These are phyloP conservation scores for Hypocreales sp. DNA, from an alignment of 2,329 filamentous ascomycete genomes.

Conservation along the genomic window DNA sequence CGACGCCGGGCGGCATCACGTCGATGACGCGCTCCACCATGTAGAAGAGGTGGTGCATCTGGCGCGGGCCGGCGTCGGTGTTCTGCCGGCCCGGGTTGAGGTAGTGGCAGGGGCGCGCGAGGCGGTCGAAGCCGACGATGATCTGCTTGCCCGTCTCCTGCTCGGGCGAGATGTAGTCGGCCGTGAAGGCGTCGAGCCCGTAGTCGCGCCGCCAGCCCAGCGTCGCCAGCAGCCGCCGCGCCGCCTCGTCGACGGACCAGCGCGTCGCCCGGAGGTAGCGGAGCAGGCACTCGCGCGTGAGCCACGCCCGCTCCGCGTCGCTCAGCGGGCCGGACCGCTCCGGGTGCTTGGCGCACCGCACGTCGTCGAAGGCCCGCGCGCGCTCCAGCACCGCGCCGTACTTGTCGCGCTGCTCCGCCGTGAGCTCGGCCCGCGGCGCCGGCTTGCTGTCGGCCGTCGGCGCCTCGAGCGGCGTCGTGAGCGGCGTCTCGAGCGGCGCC, in stretches of 20 bases:
- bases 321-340: conserved; percentile 49
- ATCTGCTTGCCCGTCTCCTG: conserved; percentile 96
- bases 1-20: conserved; percentile 72
- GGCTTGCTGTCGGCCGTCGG: conserved; percentile 45
- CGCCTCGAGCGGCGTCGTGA: conserved; percentile 40
- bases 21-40: conserved; percentile 89
- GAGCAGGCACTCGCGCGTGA: conserved; percentile 82
- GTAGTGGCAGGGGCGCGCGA: conserved; percentile 79
- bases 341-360: conserved; percentile 39
- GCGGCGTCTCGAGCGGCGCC: conserved; percentile 4
- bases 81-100: conserved; percentile 85
- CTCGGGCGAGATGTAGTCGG: conserved; percentile 82
- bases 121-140: conserved; percentile 72
- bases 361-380: conserved; percentile 54
- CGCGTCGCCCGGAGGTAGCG: conserved; percentile 90
- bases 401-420: conserved; percentile 63
- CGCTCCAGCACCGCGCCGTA: conserved; percentile 62
- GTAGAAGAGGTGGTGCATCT: conserved; percentile 87
- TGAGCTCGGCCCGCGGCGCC: conserved; percentile 42
- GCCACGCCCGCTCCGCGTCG: conserved; percentile 73
- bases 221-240: conserved; percentile 66
- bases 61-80: conserved; percentile 69
- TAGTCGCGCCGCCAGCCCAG: conserved; percentile 85
- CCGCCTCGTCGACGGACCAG: conserved; percentile 64
- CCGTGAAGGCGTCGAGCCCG: conserved; percentile 60